Percentiles rank a stretch among this genome's conserved stretches.
These are phyloP conservation scores for Trebouxia sp. DNA, from an alignment of 139 green algal genomes.

Conservation along the genomic window DNA sequence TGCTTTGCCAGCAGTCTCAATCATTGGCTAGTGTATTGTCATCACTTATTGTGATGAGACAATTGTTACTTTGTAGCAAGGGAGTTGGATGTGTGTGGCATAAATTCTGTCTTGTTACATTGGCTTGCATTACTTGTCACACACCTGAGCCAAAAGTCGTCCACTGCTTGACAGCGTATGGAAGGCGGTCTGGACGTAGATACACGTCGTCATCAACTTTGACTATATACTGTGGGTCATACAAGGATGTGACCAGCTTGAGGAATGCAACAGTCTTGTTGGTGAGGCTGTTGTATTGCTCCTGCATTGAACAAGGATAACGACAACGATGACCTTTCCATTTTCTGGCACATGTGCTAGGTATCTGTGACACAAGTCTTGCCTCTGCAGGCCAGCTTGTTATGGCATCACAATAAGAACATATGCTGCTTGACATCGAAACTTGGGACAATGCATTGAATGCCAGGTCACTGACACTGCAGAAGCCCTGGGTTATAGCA, in stretches of 20 bases:
- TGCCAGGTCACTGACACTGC: background rate
- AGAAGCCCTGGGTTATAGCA: background rate
- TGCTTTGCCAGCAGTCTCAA: too few relatives aligned
- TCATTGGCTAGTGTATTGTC: too few relatives aligned
- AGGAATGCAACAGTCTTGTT: constrained; percentile 75
- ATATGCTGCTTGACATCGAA: background rate
- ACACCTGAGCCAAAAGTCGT: constrained; percentile 2
- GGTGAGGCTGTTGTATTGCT: constrained; percentile 67
- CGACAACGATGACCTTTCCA: too few relatives aligned
- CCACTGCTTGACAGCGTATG: constrained; percentile 56
- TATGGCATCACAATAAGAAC: too few relatives aligned
- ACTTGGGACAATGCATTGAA: background rate
- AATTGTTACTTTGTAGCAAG: too few relatives aligned
- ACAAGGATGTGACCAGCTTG: constrained; percentile 32
- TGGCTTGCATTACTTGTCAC: background rate
- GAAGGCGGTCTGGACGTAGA: constrained; percentile 50
- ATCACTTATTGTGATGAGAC: too few relatives aligned
- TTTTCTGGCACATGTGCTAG: too few relatives aligned
- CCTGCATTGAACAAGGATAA: constrained; percentile 41
- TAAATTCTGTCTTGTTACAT: too few relatives aligned
- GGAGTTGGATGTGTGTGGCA: too few relatives aligned
- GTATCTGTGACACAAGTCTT: too few relatives aligned
- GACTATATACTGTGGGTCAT: constrained; percentile 60
- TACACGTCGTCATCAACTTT: constrained; percentile 80
- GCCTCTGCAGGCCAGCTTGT: too few relatives aligned